A percentile compares a stretch with the other conserved stretches of the same genome.
These are phyloP conservation scores for Pestalotiopsis sp. DNA, from an alignment of 2,329 filamentous ascomycete genomes.

Conservation along the genomic window DNA sequence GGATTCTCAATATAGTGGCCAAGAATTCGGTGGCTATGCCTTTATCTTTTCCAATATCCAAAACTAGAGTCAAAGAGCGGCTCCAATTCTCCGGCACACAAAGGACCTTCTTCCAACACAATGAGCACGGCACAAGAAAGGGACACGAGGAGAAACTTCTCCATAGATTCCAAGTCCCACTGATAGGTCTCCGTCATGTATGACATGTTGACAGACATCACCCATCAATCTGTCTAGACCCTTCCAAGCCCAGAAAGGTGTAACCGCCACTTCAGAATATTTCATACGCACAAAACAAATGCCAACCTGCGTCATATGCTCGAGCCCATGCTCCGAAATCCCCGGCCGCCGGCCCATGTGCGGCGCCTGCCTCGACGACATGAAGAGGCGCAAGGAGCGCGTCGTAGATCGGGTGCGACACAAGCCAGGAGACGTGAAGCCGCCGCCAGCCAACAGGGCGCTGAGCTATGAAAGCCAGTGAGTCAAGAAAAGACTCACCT, in stretches of 20 bases:
- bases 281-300: neutral
- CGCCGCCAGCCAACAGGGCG: neutral
- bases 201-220: neutral
- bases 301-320: neutral
- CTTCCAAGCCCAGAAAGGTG: neutral
- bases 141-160: neutral
- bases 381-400: conserved; percentile 6
- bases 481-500: neutral
- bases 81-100: neutral
- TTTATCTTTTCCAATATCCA: neutral
- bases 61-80: neutral
- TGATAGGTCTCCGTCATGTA: neutral
- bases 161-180: neutral
- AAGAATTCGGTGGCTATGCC: neutral
- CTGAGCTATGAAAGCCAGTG: conserved; percentile 6
- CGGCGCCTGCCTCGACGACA: neutral
- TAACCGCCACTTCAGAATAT: neutral
- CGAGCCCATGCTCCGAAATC: neutral
- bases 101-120: neutral
- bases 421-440: neutral
- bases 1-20: neutral
- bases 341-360: neutral
- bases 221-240: neutral
- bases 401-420: conserved; percentile 4
- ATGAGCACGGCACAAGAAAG: neutral